Percentiles rank a stretch among this genome's conserved stretches.
Conservation (phyloP, 768 basidiomycete genomes). For the Calocera cornea region DNA sequence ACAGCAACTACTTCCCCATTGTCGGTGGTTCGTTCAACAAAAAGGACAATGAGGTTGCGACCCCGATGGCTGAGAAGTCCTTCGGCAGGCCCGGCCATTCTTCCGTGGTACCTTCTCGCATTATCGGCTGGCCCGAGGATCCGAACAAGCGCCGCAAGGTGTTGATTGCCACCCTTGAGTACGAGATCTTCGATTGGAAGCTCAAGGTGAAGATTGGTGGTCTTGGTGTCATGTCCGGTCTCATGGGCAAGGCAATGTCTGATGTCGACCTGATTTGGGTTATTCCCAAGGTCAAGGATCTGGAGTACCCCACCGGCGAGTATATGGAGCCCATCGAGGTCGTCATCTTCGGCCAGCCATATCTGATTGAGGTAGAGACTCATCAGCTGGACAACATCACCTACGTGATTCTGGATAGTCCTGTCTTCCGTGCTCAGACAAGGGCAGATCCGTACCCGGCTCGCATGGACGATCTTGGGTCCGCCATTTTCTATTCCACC, state of each 20-base stretch:
- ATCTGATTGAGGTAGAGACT: slow-evolving; percentile 90
- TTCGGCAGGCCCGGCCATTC: slow-evolving; percentile 44
- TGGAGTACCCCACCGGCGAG: slow-evolving; percentile 85
- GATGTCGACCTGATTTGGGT: slow-evolving; percentile 94
- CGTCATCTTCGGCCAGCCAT: slow-evolving; percentile 89
- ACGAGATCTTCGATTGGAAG: slow-evolving; percentile 96
- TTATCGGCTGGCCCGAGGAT: slow-evolving; percentile 95
- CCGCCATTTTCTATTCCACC: slow-evolving; percentile 94
- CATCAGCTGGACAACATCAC: slow-evolving; percentile 91
- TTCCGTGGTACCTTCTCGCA: slow-evolving; percentile 32
- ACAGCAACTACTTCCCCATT: slow-evolving; percentile 79
- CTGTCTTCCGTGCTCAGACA: slow-evolving; percentile 92
- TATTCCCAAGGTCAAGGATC: slow-evolving; percentile 83
- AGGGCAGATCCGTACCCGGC: slow-evolving; percentile 92
- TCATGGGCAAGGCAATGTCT: slow-evolving; percentile 98
- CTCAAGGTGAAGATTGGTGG: slow-evolving; percentile 96
- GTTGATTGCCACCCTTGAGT: slow-evolving; percentile 83
- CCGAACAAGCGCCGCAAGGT: slow-evolving; percentile 83
- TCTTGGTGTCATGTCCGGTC: slow-evolving; percentile 90
- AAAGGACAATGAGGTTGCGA: slow-evolving; percentile 53
- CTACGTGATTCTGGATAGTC: slow-evolving; percentile 84
- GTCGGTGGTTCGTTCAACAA: slow-evolving; percentile 43
- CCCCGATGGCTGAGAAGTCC: slow-evolving; percentile 55
- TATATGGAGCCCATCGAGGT: slow-evolving; percentile 90
- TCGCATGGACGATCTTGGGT: slow-evolving; percentile 92